phyloP scores from a whole-genome alignment of 805 yeast genomes.

The Metschnikowia bowlesiae region DNA sequence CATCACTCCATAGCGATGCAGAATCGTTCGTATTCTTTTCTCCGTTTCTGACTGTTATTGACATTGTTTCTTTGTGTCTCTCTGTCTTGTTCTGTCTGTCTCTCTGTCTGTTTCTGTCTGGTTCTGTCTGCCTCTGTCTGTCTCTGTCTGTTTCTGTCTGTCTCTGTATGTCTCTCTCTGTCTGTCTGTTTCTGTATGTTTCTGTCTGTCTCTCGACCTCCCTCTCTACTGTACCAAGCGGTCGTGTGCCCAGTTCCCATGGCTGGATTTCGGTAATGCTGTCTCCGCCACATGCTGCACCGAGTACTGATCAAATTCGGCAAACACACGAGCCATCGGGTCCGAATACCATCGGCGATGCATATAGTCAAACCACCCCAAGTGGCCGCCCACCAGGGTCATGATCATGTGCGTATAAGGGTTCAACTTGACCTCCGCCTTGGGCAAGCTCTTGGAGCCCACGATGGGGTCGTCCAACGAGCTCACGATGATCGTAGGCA shows the following conservation, averaged over 20 bases:
- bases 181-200: no score
- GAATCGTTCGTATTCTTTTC: no score
- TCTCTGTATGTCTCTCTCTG: no score
- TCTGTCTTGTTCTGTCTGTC: no score
- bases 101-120: no score
- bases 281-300: slow-evolving; percentile 12
- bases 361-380: slow-evolving; percentile 43
- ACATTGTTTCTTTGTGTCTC: no score
- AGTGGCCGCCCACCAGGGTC: slow-evolving; percentile 70
- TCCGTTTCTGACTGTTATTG: no score
- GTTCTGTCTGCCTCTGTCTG: no score
- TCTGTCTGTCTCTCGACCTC: no score
- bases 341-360: slow-evolving; percentile 37
- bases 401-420: slow-evolving; percentile 56
- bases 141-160: no score
- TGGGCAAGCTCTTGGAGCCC: slow-evolving; percentile 50
- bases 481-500: slow-evolving; percentile 59
- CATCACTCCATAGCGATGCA: no score
- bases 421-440: slow-evolving; percentile 44
- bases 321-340: slow-evolving; percentile 33
- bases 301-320: slow-evolving; percentile 27
- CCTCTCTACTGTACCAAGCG: slow-evolving; percentile 17
- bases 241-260: slow-evolving; percentile 33
- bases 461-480: slow-evolving; percentile 68
- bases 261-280: slow-evolving; percentile 27